Conservation (phyloP, 805 yeast genomes). For the Hyphopichia homilentoma region DNA sequence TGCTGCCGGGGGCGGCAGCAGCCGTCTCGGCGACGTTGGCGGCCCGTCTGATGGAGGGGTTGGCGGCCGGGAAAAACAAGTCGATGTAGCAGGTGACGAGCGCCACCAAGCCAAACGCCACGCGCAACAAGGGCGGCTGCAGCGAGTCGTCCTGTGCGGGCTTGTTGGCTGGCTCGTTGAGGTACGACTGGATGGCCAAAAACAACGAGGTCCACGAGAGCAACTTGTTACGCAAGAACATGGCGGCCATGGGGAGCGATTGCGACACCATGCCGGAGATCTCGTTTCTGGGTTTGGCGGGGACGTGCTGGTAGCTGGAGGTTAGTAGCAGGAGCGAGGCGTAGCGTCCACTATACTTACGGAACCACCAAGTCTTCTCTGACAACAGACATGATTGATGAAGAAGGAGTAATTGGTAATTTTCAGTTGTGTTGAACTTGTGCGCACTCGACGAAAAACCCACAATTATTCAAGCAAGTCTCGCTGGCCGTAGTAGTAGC, state of each 20-base stretch:
- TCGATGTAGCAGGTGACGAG: slow-evolving; percentile 54
- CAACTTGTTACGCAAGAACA: slow-evolving; percentile 58
- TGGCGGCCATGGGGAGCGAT: slow-evolving; percentile 65
- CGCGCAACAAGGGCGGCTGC: slow-evolving; percentile 42
- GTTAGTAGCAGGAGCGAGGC: slow-evolving; percentile 7
- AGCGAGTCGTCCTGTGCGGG: slow-evolving; percentile 19
- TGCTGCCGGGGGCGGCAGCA: slow-evolving; percentile 7
- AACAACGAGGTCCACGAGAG: slow-evolving; percentile 55
- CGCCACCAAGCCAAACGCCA: slow-evolving; percentile 45
- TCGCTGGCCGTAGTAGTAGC: slow-evolving; percentile 31
- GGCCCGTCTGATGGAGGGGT: slow-evolving; percentile 24
- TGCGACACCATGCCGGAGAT: slow-evolving; percentile 47
- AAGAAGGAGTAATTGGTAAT: not conserved
- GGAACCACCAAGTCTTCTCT: slow-evolving; percentile 34
- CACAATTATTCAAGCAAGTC: slow-evolving; percentile 30
- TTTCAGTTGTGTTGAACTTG: not conserved
- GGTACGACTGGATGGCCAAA: slow-evolving; percentile 45
- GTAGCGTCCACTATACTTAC: slow-evolving; percentile 22
- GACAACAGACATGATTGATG: slow-evolving; percentile 4
- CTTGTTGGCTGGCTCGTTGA: slow-evolving; percentile 40
- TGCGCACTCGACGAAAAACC: no score
- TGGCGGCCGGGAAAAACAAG: slow-evolving; percentile 42
- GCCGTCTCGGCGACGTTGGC: slow-evolving; percentile 17
- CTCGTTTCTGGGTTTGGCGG: slow-evolving; percentile 45
- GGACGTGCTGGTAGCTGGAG: slow-evolving; percentile 43